Percentiles rank a stretch among this genome's conserved stretches.
Conservation (phyloP, 305 asterid genomes). For the Ruellia speciosa region DNA sequence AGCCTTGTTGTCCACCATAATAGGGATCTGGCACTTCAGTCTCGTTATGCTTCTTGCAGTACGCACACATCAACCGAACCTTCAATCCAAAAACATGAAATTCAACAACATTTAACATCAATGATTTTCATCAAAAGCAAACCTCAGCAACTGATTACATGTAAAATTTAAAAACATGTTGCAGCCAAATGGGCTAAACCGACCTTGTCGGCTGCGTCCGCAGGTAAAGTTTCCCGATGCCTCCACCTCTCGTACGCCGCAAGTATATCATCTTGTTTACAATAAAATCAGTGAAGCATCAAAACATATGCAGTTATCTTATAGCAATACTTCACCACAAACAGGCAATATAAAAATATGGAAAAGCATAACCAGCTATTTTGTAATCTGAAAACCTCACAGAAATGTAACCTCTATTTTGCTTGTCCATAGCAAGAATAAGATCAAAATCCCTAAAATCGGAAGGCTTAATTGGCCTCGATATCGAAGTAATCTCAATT, state of each 20-base stretch:
- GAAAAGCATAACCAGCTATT: background rate
- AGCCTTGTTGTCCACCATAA: constrained; percentile 78
- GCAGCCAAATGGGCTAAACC: background rate
- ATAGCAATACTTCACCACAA: too few species aligned
- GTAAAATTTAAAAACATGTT: background rate
- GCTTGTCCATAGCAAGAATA: constrained; percentile 84
- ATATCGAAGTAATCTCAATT: constrained; percentile 65
- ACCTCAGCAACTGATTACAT: background rate
- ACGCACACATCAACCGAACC: constrained; percentile 78
- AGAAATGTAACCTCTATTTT: constrained; percentile 53
- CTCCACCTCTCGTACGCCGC: constrained; percentile 78
- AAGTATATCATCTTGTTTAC: constrained; percentile 53
- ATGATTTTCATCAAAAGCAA: background rate
- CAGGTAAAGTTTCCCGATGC: constrained; percentile 61
- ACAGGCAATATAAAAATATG: background rate
- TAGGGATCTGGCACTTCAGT: constrained; percentile 89
- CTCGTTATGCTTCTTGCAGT: constrained; percentile 70
- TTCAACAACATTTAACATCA: background rate
- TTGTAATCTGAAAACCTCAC: background rate
- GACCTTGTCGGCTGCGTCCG: constrained; percentile 64
- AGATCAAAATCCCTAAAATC: constrained; percentile 85
- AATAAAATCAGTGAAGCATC: background rate
- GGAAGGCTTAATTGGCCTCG: constrained; percentile 69
- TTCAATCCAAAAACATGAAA: constrained; percentile 19
- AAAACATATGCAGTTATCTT: background rate